Evolutionary conservation across 2,329 filamentous ascomycete species (phyloP).

Genomic region (Fusarium xyrophilum): DNA sequence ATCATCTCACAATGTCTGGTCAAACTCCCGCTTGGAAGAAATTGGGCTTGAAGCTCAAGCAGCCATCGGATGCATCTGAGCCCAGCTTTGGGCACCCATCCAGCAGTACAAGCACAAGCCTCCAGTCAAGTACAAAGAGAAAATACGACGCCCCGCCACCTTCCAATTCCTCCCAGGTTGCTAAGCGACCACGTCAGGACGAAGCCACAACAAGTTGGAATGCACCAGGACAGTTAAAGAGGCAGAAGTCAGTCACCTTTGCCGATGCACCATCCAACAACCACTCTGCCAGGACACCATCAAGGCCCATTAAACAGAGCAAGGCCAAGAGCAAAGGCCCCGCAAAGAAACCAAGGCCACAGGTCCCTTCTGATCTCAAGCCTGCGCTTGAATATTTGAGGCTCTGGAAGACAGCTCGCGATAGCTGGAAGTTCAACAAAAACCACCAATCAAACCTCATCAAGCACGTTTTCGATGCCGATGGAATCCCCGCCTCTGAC

Average conservation of each 20-base stretch:
- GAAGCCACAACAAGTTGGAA: conserved; percentile 37
- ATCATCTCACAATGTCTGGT: conserved; percentile 51
- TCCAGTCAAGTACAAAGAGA: conserved; percentile 49
- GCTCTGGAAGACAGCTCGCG: conserved; percentile 73
- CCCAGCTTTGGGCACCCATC: conserved; percentile 49
- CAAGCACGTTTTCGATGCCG: conserved; percentile 78
- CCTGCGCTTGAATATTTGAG: conserved; percentile 78
- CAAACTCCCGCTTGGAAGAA: conserved; percentile 66
- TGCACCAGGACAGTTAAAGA: conserved; percentile 45
- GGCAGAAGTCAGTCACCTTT: conserved; percentile 59
- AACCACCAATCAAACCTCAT: conserved; percentile 85
- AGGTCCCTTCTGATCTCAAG: conserved; percentile 56
- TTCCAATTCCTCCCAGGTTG: conserved; percentile 41
- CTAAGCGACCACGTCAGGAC: conserved; percentile 48
- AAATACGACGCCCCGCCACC: conserved; percentile 48
- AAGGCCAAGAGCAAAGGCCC: conserved; percentile 48
- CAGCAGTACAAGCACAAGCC: conserved; percentile 42
- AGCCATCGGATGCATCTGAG: conserved; percentile 45
- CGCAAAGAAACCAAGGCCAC: conserved; percentile 49
- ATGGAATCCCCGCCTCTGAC: conserved; percentile 73
- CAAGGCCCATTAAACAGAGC: conserved; percentile 44
- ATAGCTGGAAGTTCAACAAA: conserved; percentile 95
- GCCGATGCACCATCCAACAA: conserved; percentile 49
- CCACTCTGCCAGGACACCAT: conserved; percentile 42
- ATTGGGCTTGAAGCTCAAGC: conserved; percentile 69